Conservation (phyloP, 1,284 basidiomycete species). For the Leccinum pallidistipes region DNA sequence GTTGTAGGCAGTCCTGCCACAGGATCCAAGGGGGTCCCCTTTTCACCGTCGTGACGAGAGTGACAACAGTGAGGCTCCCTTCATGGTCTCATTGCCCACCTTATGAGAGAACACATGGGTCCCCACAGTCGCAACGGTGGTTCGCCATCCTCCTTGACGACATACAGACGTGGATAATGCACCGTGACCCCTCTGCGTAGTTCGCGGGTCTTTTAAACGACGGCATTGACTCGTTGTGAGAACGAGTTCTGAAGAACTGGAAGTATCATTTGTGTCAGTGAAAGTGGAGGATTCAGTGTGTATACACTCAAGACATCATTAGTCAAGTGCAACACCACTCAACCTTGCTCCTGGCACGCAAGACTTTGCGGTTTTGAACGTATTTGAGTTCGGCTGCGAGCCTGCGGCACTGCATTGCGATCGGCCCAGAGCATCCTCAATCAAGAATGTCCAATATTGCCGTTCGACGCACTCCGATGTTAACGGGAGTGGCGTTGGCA, state of each 20-base stretch:
- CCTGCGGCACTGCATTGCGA: not conserved
- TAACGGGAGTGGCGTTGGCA: not conserved
- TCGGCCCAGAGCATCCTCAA: not conserved
- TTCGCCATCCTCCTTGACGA: slow-evolving; percentile 32
- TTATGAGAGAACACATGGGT: no score
- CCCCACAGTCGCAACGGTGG: slow-evolving; percentile 40
- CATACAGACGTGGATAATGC: slow-evolving; percentile 91
- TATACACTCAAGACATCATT: not conserved
- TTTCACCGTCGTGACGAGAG: not conserved
- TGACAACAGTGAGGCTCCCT: not conserved
- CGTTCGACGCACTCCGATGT: not conserved
- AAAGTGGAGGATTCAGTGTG: no score
- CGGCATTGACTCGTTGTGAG: no score
- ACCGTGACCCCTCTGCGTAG: slow-evolving; percentile 65
- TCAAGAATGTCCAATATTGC: not conserved
- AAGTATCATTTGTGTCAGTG: no score
- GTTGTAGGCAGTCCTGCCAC: no score
- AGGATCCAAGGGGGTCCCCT: no score
- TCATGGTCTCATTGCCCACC: no score
- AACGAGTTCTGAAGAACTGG: no score
- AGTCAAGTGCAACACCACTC: not conserved
- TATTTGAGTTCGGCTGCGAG: not conserved
- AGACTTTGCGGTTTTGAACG: not conserved
- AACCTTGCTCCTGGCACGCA: not conserved
- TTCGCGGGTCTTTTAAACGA: slow-evolving; percentile 92